phyloP scores from a whole-genome alignment of 495 filamentous ascomycete genomes.

The Aspergillus cavernicola region DNA sequence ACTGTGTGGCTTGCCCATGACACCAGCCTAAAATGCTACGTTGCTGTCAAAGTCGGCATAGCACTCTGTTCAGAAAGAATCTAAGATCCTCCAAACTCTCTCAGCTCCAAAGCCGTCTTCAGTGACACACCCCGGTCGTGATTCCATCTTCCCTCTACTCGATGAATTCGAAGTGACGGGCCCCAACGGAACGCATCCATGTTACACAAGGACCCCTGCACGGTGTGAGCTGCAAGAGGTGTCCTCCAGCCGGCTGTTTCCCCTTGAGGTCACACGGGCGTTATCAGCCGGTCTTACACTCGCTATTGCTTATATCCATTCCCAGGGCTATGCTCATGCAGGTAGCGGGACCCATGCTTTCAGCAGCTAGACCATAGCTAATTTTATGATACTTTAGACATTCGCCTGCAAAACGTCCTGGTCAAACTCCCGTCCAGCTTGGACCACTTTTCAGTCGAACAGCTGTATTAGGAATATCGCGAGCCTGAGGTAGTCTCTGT shows the following conservation, averaged over 20 bases:
- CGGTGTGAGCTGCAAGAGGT: constrained; percentile 27
- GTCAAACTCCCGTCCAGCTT: constrained; percentile 33
- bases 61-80: constrained; percentile 17
- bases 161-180: constrained; percentile 31
- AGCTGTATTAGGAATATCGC: constrained; percentile 31
- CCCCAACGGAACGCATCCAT: constrained; percentile 30
- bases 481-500: constrained; percentile 16
- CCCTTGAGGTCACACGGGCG: constrained; percentile 29
- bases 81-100: constrained; percentile 24
- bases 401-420: constrained; percentile 37
- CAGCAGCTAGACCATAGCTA: no score
- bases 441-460: constrained; percentile 23
- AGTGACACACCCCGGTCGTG: constrained; percentile 12
- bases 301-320: constrained; percentile 34
- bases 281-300: constrained; percentile 20
- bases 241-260: constrained; percentile 25
- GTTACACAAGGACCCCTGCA: constrained; percentile 24
- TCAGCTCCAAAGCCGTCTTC: constrained; percentile 9
- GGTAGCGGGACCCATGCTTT: no score
- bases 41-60: constrained; percentile 32
- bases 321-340: constrained; percentile 33
- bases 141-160: constrained; percentile 11
- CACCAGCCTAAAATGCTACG: constrained; percentile 23
- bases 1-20: constrained; percentile 56
- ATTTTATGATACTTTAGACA: constrained; percentile 22